A percentile compares a stretch with the other conserved stretches of the same genome.
Conservation (phyloP, 2,329 filamentous ascomycete genomes). For the Cytospora chrysosperma region DNA sequence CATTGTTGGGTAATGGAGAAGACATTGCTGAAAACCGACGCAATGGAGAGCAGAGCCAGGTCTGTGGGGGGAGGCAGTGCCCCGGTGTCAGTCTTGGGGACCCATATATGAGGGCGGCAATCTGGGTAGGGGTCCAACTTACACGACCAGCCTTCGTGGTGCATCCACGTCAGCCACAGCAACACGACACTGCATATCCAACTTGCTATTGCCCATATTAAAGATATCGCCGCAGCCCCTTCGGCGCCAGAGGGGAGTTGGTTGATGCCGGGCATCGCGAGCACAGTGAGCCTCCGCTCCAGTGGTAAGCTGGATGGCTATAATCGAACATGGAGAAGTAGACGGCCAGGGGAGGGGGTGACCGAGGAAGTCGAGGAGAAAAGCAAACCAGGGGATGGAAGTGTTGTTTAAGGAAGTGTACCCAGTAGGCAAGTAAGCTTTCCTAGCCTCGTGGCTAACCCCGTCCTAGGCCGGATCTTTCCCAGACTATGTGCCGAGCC, state of each 20-base stretch:
- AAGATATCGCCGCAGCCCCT: constrained; percentile 18
- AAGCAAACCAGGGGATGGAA: neutral
- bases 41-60: constrained; percentile 28
- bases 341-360: neutral
- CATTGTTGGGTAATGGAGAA: constrained; percentile 30
- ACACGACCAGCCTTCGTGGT: constrained; percentile 30
- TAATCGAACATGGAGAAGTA: neutral
- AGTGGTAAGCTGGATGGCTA: neutral
- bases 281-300: constrained; percentile 11
- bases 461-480: neutral
- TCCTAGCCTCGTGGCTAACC: constrained; percentile 6
- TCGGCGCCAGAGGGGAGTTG: constrained; percentile 23
- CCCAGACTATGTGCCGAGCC: neutral
- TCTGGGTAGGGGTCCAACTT: constrained; percentile 12
- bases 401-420: neutral
- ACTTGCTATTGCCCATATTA: constrained; percentile 18
- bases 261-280: constrained; percentile 24
- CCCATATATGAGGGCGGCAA: neutral
- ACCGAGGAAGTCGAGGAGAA: neutral
- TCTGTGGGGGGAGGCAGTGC: constrained; percentile 24
- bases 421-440: constrained; percentile 11
- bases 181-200: constrained; percentile 24
- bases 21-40: constrained; percentile 27
- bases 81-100: neutral
- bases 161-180: constrained; percentile 30